phyloP scores from a whole-genome alignment of 441 rosid genomes.

The Bocquillonia castaneifolia region DNA sequence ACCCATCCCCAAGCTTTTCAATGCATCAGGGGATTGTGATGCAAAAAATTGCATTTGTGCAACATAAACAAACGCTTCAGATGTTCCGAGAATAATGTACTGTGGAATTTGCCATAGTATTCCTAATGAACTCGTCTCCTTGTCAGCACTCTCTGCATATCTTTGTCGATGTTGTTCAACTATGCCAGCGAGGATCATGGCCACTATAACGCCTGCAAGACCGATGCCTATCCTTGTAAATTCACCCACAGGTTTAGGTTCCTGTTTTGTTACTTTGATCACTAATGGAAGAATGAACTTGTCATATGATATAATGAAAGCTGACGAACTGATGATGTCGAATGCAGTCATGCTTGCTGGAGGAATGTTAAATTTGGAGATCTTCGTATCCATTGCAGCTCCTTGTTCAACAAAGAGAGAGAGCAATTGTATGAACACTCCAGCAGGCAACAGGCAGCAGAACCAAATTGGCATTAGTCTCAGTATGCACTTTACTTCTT shows the following conservation, averaged over 20 bases:
- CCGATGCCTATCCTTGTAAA: slow-evolving; percentile 48
- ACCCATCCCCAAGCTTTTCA: slow-evolving; percentile 36
- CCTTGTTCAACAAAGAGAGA: slow-evolving; percentile 61
- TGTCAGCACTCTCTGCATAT: slow-evolving; percentile 3
- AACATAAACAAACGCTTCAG: slow-evolving; percentile 33
- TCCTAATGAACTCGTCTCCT: slow-evolving; percentile 29
- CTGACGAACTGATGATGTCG: slow-evolving; percentile 36
- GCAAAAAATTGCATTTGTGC: slow-evolving; percentile 40
- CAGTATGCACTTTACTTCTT: slow-evolving; percentile 54
- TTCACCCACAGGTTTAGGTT: slow-evolving; percentile 34
- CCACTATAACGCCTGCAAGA: slow-evolving; percentile 31
- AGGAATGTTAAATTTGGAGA: slow-evolving; percentile 41
- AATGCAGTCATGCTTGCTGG: slow-evolving; percentile 51
- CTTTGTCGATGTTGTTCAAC: slow-evolving; percentile 33
- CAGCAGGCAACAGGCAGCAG: slow-evolving; percentile 44
- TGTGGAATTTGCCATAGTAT: slow-evolving; percentile 47
- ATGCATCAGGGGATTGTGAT: slow-evolving; percentile 33
- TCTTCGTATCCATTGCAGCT: slow-evolving; percentile 41
- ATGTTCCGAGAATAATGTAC: slow-evolving; percentile 29
- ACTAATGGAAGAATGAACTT: slow-evolving; percentile 32
- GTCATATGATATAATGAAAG: slow-evolving; percentile 38
- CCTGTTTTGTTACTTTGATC: slow-evolving; percentile 24
- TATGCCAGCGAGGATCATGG: slow-evolving; percentile 32
- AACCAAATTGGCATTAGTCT: slow-evolving; percentile 52
- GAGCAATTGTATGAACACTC: slow-evolving; percentile 40